These are phyloP conservation scores for Hypoxylon crocopeplum DNA, from an alignment of 495 filamentous ascomycete genomes.

Conservation along the genomic window DNA sequence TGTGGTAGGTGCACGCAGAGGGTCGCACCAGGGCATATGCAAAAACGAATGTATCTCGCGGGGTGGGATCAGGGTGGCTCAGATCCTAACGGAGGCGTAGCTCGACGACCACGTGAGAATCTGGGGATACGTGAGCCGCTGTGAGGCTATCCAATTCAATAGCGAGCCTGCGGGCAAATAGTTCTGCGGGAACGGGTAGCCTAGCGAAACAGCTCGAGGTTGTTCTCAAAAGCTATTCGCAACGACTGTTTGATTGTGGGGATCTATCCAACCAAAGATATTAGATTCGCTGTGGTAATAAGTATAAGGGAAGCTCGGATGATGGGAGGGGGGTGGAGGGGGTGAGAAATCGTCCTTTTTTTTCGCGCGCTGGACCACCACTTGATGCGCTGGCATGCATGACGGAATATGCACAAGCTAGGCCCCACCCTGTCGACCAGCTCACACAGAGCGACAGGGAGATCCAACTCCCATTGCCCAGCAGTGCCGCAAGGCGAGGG, in stretches of 20 bases:
- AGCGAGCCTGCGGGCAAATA: slow-evolving; percentile 30
- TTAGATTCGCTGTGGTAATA: slow-evolving; percentile 52
- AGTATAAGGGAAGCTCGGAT: slow-evolving; percentile 47
- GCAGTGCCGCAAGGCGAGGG: slow-evolving; percentile 45
- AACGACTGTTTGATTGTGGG: slow-evolving; percentile 41
- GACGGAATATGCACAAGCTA: slow-evolving; percentile 62
- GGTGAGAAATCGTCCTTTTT: slow-evolving; percentile 47
- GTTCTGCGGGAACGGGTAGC: slow-evolving; percentile 41
- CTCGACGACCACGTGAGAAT: slow-evolving; percentile 55
- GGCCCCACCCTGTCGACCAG: slow-evolving; percentile 54
- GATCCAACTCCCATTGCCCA: slow-evolving; percentile 42
- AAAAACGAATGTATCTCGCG: slow-evolving; percentile 62
- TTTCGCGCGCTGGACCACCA: slow-evolving; percentile 56
- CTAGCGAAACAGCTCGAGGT: slow-evolving; percentile 47
- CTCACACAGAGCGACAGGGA: slow-evolving; percentile 41
- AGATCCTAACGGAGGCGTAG: slow-evolving; percentile 44
- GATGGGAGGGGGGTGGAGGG: slow-evolving; percentile 42
- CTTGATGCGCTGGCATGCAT: slow-evolving; percentile 66
- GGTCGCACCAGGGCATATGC: slow-evolving; percentile 64
- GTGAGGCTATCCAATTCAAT: slow-evolving; percentile 39
- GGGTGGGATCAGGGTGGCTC: slow-evolving; percentile 57
- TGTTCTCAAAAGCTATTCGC: slow-evolving; percentile 42
- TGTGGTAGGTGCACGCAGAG: slow-evolving; percentile 59
- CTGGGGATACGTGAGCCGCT: slow-evolving; percentile 40
- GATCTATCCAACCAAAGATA: slow-evolving; percentile 55